Evolutionary conservation across 192 early-diverging fungal species (phyloP).

Genomic region (Phycomyces nitens): DNA sequence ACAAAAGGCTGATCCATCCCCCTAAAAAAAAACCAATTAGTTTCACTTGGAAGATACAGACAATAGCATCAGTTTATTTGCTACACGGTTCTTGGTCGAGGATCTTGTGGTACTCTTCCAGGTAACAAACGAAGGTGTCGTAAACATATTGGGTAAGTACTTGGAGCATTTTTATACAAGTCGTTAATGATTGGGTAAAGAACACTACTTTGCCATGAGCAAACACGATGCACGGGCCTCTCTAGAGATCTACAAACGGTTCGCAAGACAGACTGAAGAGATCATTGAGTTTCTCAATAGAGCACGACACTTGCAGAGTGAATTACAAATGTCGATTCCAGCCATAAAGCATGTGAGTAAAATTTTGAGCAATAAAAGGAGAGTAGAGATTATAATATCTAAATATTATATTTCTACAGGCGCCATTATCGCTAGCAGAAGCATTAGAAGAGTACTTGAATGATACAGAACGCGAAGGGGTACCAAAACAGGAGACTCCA

Average conservation of each 20-base stretch:
- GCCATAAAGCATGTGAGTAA: constrained; percentile 66
- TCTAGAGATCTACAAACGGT: constrained; percentile 73
- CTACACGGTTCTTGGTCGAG: constrained; percentile 66
- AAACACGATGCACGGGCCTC: constrained; percentile 59
- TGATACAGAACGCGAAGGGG: constrained; percentile 9
- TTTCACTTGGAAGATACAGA: constrained; percentile 70
- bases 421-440: constrained; percentile 23
- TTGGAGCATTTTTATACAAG: neutral
- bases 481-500: neutral
- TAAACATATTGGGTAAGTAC: constrained; percentile 63
- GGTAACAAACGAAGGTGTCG: constrained; percentile 73
- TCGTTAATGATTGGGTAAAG: constrained; percentile 25
- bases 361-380: neutral
- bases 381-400: neutral
- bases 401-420: constrained; percentile 9
- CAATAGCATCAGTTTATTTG: constrained; percentile 69
- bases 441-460: constrained; percentile 28
- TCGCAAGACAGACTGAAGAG: constrained; percentile 67
- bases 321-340: constrained; percentile 64
- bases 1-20: too few species aligned
- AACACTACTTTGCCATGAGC: constrained; percentile 71
- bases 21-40: too few species aligned
- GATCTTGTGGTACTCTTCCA: constrained; percentile 74
- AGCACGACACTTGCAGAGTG: constrained; percentile 54
- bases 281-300: constrained; percentile 67